These are phyloP conservation scores for Planoprotostelium fungivorum DNA, from an alignment of 78 protist species.

Conservation along the genomic window DNA sequence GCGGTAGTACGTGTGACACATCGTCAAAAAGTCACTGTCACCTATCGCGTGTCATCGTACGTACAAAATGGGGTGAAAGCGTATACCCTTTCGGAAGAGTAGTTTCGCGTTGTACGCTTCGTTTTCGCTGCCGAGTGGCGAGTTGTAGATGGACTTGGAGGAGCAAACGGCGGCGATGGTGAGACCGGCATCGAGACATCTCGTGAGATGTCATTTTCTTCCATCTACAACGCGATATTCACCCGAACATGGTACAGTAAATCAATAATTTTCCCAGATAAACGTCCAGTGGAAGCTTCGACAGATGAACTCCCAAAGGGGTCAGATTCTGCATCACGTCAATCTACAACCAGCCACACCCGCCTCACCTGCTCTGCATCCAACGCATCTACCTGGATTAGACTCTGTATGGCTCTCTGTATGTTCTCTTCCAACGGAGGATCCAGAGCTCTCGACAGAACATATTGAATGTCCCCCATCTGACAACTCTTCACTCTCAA, in stretches of 20 bases:
- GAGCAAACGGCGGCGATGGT: conserved; percentile 81
- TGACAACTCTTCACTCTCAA: conserved; percentile 44
- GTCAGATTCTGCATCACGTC: conserved; percentile 22
- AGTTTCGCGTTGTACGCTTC: conserved; percentile 16
- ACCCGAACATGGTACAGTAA: conserved; percentile 61
- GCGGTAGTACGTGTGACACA: conserved; percentile 17
- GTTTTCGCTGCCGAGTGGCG: conserved; percentile 42
- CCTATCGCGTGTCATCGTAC: conserved; percentile 37
- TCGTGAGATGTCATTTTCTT: no score
- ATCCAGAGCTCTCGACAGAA: conserved; percentile 66
- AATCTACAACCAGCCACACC: not conserved
- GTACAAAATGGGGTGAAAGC: conserved; percentile 32
- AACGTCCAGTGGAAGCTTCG: conserved; percentile 82
- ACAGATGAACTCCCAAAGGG: conserved; percentile 75
- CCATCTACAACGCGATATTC: no score
- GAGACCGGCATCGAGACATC: conserved; percentile 82
- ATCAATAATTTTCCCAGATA: conserved; percentile 82
- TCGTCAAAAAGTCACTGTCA: conserved; percentile 12
- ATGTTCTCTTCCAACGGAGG: conserved; percentile 47
- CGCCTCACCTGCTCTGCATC: conserved; percentile 13
- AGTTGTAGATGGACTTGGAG: conserved; percentile 66
- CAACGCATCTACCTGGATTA: conserved; percentile 13
- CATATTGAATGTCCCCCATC: not conserved
- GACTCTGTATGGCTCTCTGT: conserved; percentile 17
- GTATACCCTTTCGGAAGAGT: conserved; percentile 50